Base-by-base conservation (phyloP, 345 rosid species). In the Lumnitzera racemosa region DNA sequence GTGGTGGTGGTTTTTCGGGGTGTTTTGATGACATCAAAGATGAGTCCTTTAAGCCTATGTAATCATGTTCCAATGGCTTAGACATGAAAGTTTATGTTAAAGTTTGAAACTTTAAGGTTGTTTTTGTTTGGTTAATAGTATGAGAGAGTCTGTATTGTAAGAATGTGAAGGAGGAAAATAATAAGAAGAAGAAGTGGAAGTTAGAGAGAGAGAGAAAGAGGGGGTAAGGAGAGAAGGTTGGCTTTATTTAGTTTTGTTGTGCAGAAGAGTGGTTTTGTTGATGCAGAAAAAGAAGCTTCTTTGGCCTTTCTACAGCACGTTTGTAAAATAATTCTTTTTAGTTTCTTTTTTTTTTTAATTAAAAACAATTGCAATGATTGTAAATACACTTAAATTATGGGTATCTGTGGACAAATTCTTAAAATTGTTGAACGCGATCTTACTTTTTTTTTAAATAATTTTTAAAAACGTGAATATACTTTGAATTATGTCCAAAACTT, bases 1-100 rank as follows among this genome's bases (percentile, higher is more conserved):
- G 70, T 48, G 36, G 43, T 36, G 72, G 63, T 74, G 36, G 61
- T 54, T 23, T 56, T 20, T 73, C 73, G 17, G 67, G 80, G 71
- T 75, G 64, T 77, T 50, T 49, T 67, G 56, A 70, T 48, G 69
- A 75, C 81, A 75, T 71, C 16, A 83, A 58, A 67, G 84, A 69
- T 68, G 73, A 16, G 67, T 73, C 83, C 61, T 75, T 31, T 31
- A 82, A 63, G 72, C 87, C 88, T 77, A 83, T 80, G 88, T 83
- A 85, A 75, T 81, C 91, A 79, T 83, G 86, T 49, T 81, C 91
- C 11, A 67, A 58, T 24, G 84, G 81, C 51, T 67, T 16, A 74
- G 80, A 74, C 86, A 82, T 85, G 55, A 70, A 68, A 67, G 69
- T 54, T 68, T 46, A 53, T 48, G 43, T 36, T 7, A 36, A 36